Evolutionary conservation across 1,139 yeast genomes (phyloP).

Genomic region (Taphrina confusa): DNA sequence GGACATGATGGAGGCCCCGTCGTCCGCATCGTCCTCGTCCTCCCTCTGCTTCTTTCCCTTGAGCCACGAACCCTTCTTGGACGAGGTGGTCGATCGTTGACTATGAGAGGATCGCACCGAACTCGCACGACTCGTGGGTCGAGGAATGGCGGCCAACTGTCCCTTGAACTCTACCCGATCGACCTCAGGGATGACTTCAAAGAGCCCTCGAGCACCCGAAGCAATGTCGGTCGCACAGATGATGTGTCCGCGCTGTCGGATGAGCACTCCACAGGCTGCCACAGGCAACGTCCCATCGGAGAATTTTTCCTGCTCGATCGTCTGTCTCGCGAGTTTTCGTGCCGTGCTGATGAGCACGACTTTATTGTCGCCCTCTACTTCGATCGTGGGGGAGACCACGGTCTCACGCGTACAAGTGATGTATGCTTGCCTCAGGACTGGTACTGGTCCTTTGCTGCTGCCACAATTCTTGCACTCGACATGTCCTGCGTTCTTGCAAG

Average conservation of each 20-base stretch:
- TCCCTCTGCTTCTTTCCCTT: neutral
- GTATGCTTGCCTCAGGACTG: constrained; percentile 26
- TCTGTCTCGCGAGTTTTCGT: constrained; percentile 15
- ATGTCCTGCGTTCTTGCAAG: constrained; percentile 24
- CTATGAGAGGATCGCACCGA: constrained; percentile 12
- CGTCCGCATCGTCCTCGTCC: constrained; percentile 27
- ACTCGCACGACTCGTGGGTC: neutral
- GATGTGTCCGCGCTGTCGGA: constrained; percentile 33
- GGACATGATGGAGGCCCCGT: constrained; percentile 21
- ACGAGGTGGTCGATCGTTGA: neutral
- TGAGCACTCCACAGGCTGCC: constrained; percentile 32
- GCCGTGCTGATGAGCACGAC: constrained; percentile 21
- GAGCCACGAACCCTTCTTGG: constrained; percentile 8
- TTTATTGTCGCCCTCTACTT: constrained; percentile 32
- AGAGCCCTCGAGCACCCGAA: constrained; percentile 30
- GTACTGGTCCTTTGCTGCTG: constrained; percentile 17
- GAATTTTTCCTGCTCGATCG: constrained; percentile 26
- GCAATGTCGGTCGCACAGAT: constrained; percentile 29
- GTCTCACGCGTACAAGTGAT: constrained; percentile 30
- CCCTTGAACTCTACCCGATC: constrained; percentile 34
- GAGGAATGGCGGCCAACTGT: constrained; percentile 14
- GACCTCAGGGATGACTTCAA: constrained; percentile 24
- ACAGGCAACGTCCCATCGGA: constrained; percentile 27
- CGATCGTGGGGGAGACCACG: constrained; percentile 27
- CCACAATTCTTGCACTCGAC: constrained; percentile 21